These are phyloP conservation scores for Eutrema yunnanense DNA, from an alignment of 345 rosid genomes.

Conservation along the genomic window DNA sequence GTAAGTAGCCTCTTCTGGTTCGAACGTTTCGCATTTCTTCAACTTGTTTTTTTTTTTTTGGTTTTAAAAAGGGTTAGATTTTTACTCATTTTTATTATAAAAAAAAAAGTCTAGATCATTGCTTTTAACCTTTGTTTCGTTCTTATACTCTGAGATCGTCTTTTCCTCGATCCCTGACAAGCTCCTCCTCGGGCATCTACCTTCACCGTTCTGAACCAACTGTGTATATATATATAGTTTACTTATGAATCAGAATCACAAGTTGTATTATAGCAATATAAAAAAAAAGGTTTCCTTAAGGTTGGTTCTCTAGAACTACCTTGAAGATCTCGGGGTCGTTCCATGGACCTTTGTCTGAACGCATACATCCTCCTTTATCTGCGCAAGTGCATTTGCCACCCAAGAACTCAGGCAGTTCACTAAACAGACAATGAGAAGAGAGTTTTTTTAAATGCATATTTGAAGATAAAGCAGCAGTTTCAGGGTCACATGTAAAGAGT, in stretches of 20 bases:
- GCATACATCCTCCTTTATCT: constrained; percentile 88
- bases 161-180: constrained; percentile 53
- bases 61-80: not conserved
- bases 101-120: not conserved
- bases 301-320: constrained; percentile 31
- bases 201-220: constrained; percentile 75
- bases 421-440: constrained; percentile 20
- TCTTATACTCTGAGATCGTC: constrained; percentile 36
- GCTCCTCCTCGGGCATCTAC: constrained; percentile 39
- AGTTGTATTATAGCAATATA: not conserved
- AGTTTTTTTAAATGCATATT: not conserved
- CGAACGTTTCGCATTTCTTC: constrained; percentile 20
- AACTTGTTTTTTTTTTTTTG: not conserved
- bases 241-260: not conserved
- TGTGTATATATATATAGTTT: constrained; percentile 16
- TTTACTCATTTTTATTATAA: not conserved
- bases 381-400: constrained; percentile 85
- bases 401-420: constrained; percentile 82
- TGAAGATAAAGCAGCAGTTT: not conserved
- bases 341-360: constrained; percentile 98
- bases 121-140: constrained; percentile 27
- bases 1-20: constrained; percentile 9
- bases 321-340: constrained; percentile 60
- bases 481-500: not conserved
- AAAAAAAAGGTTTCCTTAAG: not conserved